Evolutionary conservation across 768 basidiomycete species (phyloP).

Genomic region (Boletus reticuloceps): DNA sequence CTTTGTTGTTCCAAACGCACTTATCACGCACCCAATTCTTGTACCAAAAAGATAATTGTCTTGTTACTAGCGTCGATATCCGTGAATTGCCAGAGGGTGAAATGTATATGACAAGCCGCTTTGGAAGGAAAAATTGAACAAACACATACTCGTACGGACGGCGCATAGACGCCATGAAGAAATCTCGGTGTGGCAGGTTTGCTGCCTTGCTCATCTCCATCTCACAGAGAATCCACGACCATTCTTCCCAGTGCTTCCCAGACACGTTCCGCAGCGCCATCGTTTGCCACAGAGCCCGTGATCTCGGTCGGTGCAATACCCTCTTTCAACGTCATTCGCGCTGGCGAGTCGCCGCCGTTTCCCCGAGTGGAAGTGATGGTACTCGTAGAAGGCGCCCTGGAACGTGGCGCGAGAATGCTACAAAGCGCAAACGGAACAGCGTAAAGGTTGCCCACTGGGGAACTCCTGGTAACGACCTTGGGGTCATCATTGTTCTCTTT

Average conservation of each 20-base stretch:
- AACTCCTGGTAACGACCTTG: neutral
- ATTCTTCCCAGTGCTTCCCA: constrained; percentile 25
- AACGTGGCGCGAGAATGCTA: constrained; percentile 10
- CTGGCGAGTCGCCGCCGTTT: neutral
- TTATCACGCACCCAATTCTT: neutral
- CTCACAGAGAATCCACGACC: constrained; percentile 18
- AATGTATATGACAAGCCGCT: neutral
- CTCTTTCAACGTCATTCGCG: neutral
- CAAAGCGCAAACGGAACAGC: constrained; percentile 7
- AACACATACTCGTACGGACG: neutral
- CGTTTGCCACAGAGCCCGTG: neutral
- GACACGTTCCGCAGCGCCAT: constrained; percentile 10
- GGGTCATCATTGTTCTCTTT: constrained; percentile 6
- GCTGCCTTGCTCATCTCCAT: neutral
- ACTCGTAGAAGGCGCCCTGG: constrained; percentile 23
- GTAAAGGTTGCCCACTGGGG: neutral
- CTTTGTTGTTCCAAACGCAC: neutral
- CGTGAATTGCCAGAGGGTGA: neutral
- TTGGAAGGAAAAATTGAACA: neutral
- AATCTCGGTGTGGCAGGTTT: neutral
- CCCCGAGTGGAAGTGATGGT: constrained; percentile 14
- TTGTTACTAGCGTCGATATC: neutral
- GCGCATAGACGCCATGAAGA: neutral
- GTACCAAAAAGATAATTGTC: neutral
- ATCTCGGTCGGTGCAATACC: neutral